phyloP scores from a whole-genome alignment of 495 filamentous ascomycete genomes.

The Aspergillus conjunctus region DNA sequence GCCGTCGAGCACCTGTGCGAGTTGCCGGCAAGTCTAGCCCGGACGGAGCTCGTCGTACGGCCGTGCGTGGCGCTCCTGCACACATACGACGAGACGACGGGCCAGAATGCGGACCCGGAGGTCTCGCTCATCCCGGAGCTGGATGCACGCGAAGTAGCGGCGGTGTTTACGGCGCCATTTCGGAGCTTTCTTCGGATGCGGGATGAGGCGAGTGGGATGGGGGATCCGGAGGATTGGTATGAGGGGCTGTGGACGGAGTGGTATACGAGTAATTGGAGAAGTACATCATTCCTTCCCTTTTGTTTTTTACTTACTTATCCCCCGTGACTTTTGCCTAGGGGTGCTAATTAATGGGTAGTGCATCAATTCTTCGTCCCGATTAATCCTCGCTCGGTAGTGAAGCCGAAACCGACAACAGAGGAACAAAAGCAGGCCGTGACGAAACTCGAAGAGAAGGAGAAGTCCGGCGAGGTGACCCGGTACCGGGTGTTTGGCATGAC shows the following conservation, averaged over 20 bases:
- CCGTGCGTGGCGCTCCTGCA: constrained; percentile 85
- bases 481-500: constrained; percentile 94
- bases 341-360: constrained; percentile 43
- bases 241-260: constrained; percentile 55
- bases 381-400: constrained; percentile 59
- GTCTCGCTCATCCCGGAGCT: constrained; percentile 73
- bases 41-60: constrained; percentile 77
- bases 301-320: too few species aligned
- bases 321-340: too few species aligned
- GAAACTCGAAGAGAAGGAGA: constrained; percentile 45
- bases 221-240: constrained; percentile 59
- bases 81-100: constrained; percentile 48
- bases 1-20: constrained; percentile 81
- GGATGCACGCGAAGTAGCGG: constrained; percentile 83
- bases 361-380: constrained; percentile 89
- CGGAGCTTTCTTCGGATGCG: constrained; percentile 62
- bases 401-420: constrained; percentile 40
- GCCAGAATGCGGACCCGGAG: constrained; percentile 56
- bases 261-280: constrained; percentile 69
- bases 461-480: constrained; percentile 46
- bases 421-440: constrained; percentile 35
- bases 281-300: constrained; percentile 26
- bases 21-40: constrained; percentile 76
- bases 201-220: constrained; percentile 44
- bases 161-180: constrained; percentile 86